These are phyloP conservation scores for Fraxinus excelsior DNA, from an alignment of 257 asterid species.

Conservation along the genomic window DNA sequence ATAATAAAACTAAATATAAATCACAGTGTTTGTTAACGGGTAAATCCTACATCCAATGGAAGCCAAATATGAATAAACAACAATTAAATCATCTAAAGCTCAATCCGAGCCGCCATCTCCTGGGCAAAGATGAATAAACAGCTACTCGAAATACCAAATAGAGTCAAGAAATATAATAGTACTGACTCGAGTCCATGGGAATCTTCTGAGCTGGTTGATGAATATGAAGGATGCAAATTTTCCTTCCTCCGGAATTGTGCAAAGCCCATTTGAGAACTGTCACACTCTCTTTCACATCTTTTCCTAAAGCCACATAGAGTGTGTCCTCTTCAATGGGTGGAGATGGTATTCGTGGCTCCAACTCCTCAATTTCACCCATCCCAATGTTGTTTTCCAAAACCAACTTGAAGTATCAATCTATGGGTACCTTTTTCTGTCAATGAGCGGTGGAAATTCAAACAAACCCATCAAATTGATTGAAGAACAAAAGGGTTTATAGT, in stretches of 20 bases:
- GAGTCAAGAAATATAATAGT: not conserved
- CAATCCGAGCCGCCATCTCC: too few relatives aligned
- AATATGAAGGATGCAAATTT: slow-evolving; percentile 67
- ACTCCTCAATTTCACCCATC: slow-evolving; percentile 29
- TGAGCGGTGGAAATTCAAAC: slow-evolving; percentile 32
- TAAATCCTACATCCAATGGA: too few relatives aligned
- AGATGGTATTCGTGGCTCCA: slow-evolving; percentile 34
- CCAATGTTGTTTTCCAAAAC: slow-evolving; percentile 6
- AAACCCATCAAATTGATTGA: slow-evolving; percentile 21
- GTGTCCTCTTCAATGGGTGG: slow-evolving; percentile 35
- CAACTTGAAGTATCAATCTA: slow-evolving; percentile 20
- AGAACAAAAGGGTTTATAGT: not conserved
- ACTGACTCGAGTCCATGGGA: slow-evolving; percentile 40
- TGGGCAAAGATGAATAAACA: too few relatives aligned
- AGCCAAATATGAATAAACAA: too few relatives aligned
- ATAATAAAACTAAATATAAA: too few relatives aligned
- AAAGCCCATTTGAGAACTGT: slow-evolving; percentile 62
- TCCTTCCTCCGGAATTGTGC: slow-evolving; percentile 64
- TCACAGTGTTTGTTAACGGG: too few relatives aligned
- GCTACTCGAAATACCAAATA: not conserved
- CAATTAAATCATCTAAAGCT: too few relatives aligned
- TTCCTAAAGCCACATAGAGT: slow-evolving; percentile 72
- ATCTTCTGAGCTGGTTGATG: slow-evolving; percentile 73
- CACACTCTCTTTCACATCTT: slow-evolving; percentile 64
- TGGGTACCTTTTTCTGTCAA: slow-evolving; percentile 11